A percentile compares a stretch with the other conserved stretches of the same genome.
Conservation (phyloP, 2,329 filamentous ascomycete species). For the Biscogniauxia mediterranea region DNA sequence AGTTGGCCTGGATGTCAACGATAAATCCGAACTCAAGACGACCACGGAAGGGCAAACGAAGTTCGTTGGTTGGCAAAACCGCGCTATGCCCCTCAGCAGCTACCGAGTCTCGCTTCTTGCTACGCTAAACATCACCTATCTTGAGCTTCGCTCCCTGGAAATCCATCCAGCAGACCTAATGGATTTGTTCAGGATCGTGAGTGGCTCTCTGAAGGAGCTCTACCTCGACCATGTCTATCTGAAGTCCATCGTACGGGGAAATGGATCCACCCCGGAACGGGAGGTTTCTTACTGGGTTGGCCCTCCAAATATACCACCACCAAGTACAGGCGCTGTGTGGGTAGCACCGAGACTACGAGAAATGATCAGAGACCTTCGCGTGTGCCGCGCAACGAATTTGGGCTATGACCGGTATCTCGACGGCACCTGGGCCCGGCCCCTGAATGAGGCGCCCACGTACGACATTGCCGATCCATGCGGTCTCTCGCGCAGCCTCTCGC, state of each 20-base stretch:
- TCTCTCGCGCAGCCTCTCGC: slow-evolving; percentile 39
- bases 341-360: slow-evolving; percentile 40
- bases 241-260: slow-evolving; percentile 34
- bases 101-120: slow-evolving; percentile 25
- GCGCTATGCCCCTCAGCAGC: slow-evolving; percentile 38
- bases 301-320: slow-evolving; percentile 41
- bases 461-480: slow-evolving; percentile 43
- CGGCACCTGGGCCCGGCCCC: slow-evolving; percentile 31
- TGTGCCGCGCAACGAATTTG: slow-evolving; percentile 44
- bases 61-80: slow-evolving; percentile 40
- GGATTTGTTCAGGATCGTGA: slow-evolving; percentile 35
- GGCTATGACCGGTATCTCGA: slow-evolving; percentile 40
- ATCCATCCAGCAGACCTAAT: slow-evolving; percentile 37
- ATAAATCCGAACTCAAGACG: slow-evolving; percentile 37
- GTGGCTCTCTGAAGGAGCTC: slow-evolving; percentile 41
- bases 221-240: slow-evolving; percentile 47
- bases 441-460: slow-evolving; percentile 30
- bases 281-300: slow-evolving; percentile 45
- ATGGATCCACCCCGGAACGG: slow-evolving; percentile 32
- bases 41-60: slow-evolving; percentile 37
- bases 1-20: slow-evolving; percentile 43
- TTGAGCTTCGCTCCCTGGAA: slow-evolving; percentile 45
- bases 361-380: slow-evolving; percentile 33
- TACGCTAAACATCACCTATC: slow-evolving; percentile 38
- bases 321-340: slow-evolving; percentile 39